A percentile compares a stretch with the other conserved stretches of the same genome.
These are phyloP conservation scores for Giardia muris DNA, from an alignment of 208 protist species.

Conservation along the genomic window DNA sequence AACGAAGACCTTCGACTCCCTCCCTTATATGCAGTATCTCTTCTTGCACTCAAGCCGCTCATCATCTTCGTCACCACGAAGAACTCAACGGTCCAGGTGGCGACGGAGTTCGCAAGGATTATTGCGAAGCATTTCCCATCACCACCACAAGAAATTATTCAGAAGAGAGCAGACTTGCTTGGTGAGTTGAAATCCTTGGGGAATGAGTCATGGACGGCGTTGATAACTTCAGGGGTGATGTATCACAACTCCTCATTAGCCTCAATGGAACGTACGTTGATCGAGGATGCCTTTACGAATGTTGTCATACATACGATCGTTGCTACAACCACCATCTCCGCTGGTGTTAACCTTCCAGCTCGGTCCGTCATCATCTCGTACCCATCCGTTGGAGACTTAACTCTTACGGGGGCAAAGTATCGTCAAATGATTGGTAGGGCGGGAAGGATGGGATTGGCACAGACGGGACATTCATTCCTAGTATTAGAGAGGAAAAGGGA, in stretches of 20 bases:
- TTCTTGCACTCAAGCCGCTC: background rate
- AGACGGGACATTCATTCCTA: background rate
- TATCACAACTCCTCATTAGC: background rate
- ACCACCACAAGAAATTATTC: background rate
- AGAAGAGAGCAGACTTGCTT: background rate
- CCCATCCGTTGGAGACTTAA: background rate
- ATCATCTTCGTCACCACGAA: constrained; percentile 22
- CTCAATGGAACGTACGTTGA: background rate
- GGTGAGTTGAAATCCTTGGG: background rate
- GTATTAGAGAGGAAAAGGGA: background rate
- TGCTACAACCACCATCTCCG: constrained; percentile 7
- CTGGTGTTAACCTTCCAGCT: constrained; percentile 23
- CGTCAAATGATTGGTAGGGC: constrained; percentile 14
- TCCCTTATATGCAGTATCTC: background rate
- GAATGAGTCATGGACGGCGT: background rate
- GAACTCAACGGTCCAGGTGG: background rate
- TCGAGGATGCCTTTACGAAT: constrained; percentile 2
- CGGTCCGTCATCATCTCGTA: constrained; percentile 1
- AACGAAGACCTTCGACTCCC: background rate
- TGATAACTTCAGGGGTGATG: background rate
- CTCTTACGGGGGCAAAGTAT: background rate
- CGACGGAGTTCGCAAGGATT: background rate
- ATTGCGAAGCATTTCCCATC: background rate
- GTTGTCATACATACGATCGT: background rate
- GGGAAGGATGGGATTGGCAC: background rate